Conservation (phyloP, 768 basidiomycete genomes). For the Suillus occidentalis region DNA sequence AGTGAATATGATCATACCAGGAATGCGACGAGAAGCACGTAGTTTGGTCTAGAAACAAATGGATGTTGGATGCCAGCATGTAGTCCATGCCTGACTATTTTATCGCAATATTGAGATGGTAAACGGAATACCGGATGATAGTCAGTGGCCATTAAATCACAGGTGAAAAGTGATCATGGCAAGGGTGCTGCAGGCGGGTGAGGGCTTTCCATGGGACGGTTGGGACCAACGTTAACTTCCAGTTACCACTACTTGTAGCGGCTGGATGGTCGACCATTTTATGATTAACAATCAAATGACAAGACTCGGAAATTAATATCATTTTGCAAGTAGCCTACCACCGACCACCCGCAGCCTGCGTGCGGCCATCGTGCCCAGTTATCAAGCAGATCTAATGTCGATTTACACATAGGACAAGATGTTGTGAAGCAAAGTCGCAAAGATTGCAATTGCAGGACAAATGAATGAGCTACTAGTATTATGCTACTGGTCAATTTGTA, state of each 20-base stretch:
- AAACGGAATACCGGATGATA: not conserved
- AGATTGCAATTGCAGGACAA: not conserved
- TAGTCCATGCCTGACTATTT: not conserved
- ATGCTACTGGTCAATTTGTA: too few relatives aligned
- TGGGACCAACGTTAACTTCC: too few relatives aligned
- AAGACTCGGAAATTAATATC: too few relatives aligned
- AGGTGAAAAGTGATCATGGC: too few relatives aligned
- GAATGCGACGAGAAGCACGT: not conserved
- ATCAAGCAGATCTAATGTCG: not conserved
- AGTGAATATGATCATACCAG: not conserved
- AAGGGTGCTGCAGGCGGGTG: too few relatives aligned
- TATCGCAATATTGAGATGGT: not conserved
- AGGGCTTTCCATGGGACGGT: too few relatives aligned
- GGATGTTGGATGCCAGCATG: not conserved
- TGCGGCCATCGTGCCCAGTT: not conserved
- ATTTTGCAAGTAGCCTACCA: too few relatives aligned
- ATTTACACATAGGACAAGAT: not conserved
- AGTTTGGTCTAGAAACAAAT: not conserved
- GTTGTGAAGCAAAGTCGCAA: not conserved
- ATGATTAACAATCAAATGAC: too few relatives aligned
- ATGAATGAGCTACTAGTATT: not conserved
- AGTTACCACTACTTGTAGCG: too few relatives aligned
- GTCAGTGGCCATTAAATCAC: too few relatives aligned
- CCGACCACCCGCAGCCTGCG: not conserved
- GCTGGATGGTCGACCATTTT: too few relatives aligned